A percentile compares a stretch with the other conserved stretches of the same genome.
phyloP scores from a whole-genome alignment of 805 yeast genomes.

The Yamadazyma scolyti region DNA sequence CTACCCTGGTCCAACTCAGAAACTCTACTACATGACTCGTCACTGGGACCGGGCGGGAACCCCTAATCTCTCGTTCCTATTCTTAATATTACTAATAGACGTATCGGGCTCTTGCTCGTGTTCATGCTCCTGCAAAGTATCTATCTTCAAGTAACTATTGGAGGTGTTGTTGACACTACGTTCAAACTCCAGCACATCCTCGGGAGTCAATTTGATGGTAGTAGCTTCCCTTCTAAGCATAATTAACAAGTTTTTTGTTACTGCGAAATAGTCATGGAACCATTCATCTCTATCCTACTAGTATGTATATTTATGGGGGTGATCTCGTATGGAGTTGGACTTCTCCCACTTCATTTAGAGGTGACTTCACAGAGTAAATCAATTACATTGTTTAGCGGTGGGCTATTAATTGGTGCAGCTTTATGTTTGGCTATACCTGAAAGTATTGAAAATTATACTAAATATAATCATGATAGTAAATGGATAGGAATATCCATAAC shows the following conservation, averaged over 20 bases:
- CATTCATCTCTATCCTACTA: constrained; percentile 6
- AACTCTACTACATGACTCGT: too few species aligned
- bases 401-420: constrained; percentile 12
- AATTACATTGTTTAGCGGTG: constrained; percentile 8
- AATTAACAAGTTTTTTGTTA: too few species aligned
- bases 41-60: constrained; percentile 7
- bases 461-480: constrained; percentile 4
- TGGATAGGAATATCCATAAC: constrained; percentile 11
- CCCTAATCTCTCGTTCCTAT: constrained; percentile 21
- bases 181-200: constrained; percentile 56
- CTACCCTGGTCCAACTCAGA: not conserved
- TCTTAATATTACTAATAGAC: constrained; percentile 14
- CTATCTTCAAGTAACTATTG: constrained; percentile 8
- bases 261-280: too few species aligned
- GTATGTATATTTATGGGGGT: constrained; percentile 10
- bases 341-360: constrained; percentile 10
- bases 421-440: constrained; percentile 13
- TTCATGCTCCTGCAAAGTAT: constrained; percentile 7
- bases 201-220: constrained; percentile 60
- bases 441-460: constrained; percentile 8
- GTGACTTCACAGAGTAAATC: constrained; percentile 3
- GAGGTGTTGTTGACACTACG: constrained; percentile 16
- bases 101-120: constrained; percentile 12
- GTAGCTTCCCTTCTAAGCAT: constrained; percentile 78
- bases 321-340: constrained; percentile 11